phyloP scores from a whole-genome alignment of 208 protist species.

The Leishmania major region DNA sequence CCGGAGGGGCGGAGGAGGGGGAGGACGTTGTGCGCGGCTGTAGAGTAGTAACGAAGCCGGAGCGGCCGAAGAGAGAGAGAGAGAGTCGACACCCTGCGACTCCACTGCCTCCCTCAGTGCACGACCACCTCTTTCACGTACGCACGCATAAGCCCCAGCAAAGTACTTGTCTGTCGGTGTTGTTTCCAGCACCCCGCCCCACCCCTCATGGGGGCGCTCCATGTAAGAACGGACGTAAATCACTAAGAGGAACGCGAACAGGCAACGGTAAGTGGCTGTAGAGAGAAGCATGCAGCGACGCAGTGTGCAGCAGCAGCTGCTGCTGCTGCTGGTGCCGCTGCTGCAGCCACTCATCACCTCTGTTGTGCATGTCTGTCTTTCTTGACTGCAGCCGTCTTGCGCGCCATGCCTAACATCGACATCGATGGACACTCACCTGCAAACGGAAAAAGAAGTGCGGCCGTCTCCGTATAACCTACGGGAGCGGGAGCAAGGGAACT shows the following conservation, averaged over 20 bases:
- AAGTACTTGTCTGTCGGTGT: not conserved
- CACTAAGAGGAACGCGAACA: not conserved
- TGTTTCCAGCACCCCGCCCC: not conserved
- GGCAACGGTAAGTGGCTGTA: not conserved
- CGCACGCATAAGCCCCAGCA: not conserved
- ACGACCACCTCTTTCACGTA: not conserved
- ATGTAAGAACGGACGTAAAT: not conserved
- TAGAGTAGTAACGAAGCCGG: not conserved
- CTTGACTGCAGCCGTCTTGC: not conserved
- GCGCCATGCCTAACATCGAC: not conserved
- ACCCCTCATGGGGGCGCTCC: not conserved
- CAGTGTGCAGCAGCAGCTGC: not conserved
- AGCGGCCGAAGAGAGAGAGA: not conserved
- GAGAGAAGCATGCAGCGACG: not conserved
- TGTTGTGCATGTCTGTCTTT: not conserved
- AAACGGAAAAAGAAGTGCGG: no score
- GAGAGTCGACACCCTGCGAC: no score
- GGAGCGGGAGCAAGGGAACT: not conserved
- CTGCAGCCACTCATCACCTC: not conserved
- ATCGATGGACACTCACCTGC: not conserved
- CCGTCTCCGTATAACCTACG: no score
- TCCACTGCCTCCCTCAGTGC: not conserved
- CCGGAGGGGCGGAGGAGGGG: not conserved
- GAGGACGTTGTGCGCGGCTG: not conserved
- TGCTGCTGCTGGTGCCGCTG: no score